Evolutionary conservation across 1,139 yeast genomes (phyloP).

Genomic region (Protomyces gravidus): DNA sequence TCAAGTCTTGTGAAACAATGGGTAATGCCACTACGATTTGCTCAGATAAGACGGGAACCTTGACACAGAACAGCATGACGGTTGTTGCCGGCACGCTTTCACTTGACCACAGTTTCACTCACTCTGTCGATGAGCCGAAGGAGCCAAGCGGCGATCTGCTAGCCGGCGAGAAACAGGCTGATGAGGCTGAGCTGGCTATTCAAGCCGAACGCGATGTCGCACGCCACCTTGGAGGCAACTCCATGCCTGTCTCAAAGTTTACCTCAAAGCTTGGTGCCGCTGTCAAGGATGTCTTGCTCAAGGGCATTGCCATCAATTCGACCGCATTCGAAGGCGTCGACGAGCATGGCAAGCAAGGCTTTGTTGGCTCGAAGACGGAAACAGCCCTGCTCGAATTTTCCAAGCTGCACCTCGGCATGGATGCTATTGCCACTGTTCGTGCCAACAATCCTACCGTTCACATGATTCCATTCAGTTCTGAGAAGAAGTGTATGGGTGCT

Average conservation of each 20-base stretch:
- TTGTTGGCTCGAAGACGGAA: slow-evolving; percentile 90
- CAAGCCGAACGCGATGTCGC: slow-evolving; percentile 4
- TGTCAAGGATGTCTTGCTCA: slow-evolving; percentile 46
- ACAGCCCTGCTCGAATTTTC: slow-evolving; percentile 77
- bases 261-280: slow-evolving; percentile 39
- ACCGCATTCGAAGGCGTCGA: slow-evolving; percentile 75
- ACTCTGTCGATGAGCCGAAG: slow-evolving; percentile 3
- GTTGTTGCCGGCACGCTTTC: slow-evolving; percentile 75
- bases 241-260: background rate
- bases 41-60: slow-evolving; percentile 95
- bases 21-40: slow-evolving; percentile 97
- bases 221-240: background rate
- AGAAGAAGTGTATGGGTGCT: slow-evolving; percentile 88
- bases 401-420: slow-evolving; percentile 49
- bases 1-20: slow-evolving; percentile 95
- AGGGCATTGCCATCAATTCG: slow-evolving; percentile 72
- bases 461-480: slow-evolving; percentile 83
- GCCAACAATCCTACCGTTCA: slow-evolving; percentile 52
- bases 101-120: slow-evolving; percentile 40
- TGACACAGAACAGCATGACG: slow-evolving; percentile 88
- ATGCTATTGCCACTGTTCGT: slow-evolving; percentile 48
- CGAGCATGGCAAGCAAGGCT: slow-evolving; percentile 48
- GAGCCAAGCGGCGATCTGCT: slow-evolving; percentile 16
- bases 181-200: slow-evolving; percentile 1
- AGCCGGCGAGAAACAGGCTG: background rate